Base-by-base conservation (phyloP, 768 basidiomycete species). In the Tricholoma hemisulphureum region DNA sequence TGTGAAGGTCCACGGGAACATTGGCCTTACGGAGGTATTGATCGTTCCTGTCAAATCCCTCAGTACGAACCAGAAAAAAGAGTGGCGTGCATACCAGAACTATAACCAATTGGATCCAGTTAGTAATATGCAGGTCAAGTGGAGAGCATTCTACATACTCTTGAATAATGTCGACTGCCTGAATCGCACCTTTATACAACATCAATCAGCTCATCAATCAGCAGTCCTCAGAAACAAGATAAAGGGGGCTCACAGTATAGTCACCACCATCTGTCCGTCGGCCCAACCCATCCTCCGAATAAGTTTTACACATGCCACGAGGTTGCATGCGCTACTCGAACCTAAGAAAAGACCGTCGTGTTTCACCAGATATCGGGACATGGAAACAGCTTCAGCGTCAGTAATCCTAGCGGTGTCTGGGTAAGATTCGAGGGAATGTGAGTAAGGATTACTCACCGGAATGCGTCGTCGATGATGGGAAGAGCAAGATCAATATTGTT, bases 331-430 rank as follows among this genome's bases (percentile, higher is more conserved):
- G 65, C 93, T 95, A 58, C 93, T 96, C 0, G 95, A 98, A 13
- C 97, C 97, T 26, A 98, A 78, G 75, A 95, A 98, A 24, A 99
- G 77, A 0, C 97, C 97, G 62, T 98, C 96, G 55, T 91, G 78
- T 51, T 88, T 77, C 4, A 97, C 93, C 18, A 99, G 82, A 69
- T 94, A 94, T 9, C 95, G 86, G 1, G 95, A 90, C 96, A 98
- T 98, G 7, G 90, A 85, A 48, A 98, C 93, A 0, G 96, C 96
- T 73, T 99, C 96, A 2, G 82, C 86, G 63, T 98, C 97, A 2
- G 91, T 88, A 69, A 98, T 86, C 57, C 95, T 95, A n/a, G n/a
- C n/a, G n/a, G n/a, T n/a, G n/a, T n/a, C n/a, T n/a, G n/a, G n/a
- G 68, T 7, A 29, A 31, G 21, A 45, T 8, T 20, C 21, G 39